Evolutionary conservation across 2,329 filamentous ascomycete species (phyloP).

Genomic region (Pyrenochaeta sp.): DNA sequence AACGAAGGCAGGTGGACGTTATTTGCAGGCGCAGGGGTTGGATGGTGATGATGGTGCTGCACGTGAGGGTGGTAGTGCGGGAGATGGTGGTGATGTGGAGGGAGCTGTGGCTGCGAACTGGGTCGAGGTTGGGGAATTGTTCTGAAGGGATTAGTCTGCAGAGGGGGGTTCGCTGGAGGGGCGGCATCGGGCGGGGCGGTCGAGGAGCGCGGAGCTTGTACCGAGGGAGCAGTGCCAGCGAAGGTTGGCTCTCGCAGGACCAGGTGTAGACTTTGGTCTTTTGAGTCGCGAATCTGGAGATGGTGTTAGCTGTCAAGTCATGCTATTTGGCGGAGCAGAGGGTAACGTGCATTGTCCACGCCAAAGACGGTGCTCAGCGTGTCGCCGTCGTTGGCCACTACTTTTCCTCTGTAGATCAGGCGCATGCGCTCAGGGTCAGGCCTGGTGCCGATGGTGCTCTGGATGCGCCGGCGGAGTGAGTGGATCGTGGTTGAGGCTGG

Average conservation of each 20-base stretch:
- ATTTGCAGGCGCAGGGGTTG: conserved; percentile 16
- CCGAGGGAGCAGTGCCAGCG: conserved; percentile 10
- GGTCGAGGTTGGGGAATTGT: conserved; percentile 34
- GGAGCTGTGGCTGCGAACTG: conserved; percentile 34
- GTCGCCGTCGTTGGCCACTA: conserved; percentile 58
- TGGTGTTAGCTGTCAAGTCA: conserved; percentile 19
- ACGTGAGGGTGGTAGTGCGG: conserved; percentile 26
- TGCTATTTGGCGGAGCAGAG: neutral
- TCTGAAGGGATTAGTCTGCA: conserved; percentile 43
- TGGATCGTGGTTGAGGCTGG: conserved; percentile 55
- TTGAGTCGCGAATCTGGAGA: conserved; percentile 43
- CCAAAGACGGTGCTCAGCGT: conserved; percentile 61
- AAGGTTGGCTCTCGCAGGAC: conserved; percentile 46
- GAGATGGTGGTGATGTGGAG: conserved; percentile 20
- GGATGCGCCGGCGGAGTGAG: conserved; percentile 62
- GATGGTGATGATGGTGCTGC: conserved; percentile 23
- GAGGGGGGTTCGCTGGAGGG: conserved; percentile 23
- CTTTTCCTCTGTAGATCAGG: conserved; percentile 65
- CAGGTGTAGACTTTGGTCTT: conserved; percentile 47
- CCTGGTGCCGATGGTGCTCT: conserved; percentile 54
- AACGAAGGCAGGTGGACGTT: conserved; percentile 25
- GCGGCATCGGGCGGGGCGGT: conserved; percentile 48
- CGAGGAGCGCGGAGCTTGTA: conserved; percentile 34
- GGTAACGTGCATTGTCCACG: conserved; percentile 55
- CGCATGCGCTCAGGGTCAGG: conserved; percentile 57